These are phyloP conservation scores for Trichosporon coremiiforme DNA, from an alignment of 1,284 basidiomycete species.

Conservation along the genomic window DNA sequence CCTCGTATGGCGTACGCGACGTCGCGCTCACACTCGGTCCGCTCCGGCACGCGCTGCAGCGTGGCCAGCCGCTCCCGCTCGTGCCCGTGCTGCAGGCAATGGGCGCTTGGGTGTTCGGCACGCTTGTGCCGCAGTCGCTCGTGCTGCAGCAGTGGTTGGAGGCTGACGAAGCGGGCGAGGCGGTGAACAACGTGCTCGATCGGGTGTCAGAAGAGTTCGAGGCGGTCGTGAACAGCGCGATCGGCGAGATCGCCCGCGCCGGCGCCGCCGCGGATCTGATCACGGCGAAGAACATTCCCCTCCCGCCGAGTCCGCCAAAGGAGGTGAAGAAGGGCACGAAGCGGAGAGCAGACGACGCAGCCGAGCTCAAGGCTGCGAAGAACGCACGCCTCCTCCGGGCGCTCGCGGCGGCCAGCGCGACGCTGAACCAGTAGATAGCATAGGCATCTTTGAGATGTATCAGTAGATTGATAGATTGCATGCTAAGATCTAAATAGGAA, in stretches of 20 bases:
- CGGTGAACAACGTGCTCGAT: not conserved
- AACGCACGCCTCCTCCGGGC: conserved; percentile 38
- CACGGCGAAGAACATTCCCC: conserved; percentile 10
- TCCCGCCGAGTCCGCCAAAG: conserved; percentile 6
- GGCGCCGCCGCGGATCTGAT: not conserved
- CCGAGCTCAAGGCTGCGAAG: conserved; percentile 40
- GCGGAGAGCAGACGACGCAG: conserved; percentile 20
- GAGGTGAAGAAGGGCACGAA: conserved; percentile 28
- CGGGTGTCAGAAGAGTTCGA: not conserved
- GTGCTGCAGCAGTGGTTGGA: conserved; percentile 29
- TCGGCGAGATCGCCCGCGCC: conserved; percentile 9
- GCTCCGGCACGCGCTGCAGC: conserved; percentile 31
- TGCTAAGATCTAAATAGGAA: conserved; percentile 1
- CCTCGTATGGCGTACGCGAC: conserved; percentile 21
- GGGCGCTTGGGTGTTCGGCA: conserved; percentile 32
- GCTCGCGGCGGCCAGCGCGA: conserved; percentile 37
- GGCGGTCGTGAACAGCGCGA: conserved; percentile 1
- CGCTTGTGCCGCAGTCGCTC: conserved; percentile 15
- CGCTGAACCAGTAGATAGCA: conserved; percentile 26
- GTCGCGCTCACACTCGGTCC: conserved; percentile 29
- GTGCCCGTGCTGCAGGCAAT: conserved; percentile 34
- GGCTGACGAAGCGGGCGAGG: conserved; percentile 11
- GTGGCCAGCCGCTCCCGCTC: conserved; percentile 34
- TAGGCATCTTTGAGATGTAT: conserved; percentile 5
- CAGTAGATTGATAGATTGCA: conserved; percentile 8